Base-by-base conservation (phyloP, 2,329 filamentous ascomycete species). In the Beauveria australis region DNA sequence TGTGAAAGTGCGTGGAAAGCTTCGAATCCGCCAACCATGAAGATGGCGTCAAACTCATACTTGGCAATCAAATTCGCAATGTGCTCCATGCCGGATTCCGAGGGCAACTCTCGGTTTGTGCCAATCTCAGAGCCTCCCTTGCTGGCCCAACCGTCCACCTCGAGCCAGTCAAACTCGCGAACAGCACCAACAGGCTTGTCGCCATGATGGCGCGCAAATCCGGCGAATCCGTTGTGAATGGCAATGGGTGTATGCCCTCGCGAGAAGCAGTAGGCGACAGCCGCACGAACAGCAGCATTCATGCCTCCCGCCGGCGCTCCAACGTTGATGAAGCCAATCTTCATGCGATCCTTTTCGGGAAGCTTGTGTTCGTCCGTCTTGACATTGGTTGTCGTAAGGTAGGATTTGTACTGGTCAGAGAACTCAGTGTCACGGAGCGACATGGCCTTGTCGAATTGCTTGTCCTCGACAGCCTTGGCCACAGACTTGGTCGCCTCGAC, bases 91-190 rank as follows among this genome's bases (percentile, higher is more conserved):
- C 95, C 92, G 1, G 84, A 86, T 69, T 96, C 92, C 22, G 84
- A 85, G 6, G 94, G 94, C 37, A 97, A 84, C 69, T 92, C 92
- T 68, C 94, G 89, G 80, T 99, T 99, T 28, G 93, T 99, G 67
- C 94, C 94, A 69, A 99, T 97, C 73, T 99, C 94, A 2, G 92
- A 97, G 63, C 94, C 94, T 71, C 94, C 94, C 76, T 92, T 93
- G 76, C 92, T 96, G 16, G 93, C 92, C 94, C 94, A 99, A 63
- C 85, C 81, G 72, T 97, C 93, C 5, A 95, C 92, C 71, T 97
- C 94, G 22, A 97, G 83, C 94, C 94, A 99, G 66, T 88, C 80
- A 62, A 97, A 89, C 44, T 89, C 84, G 37, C 92, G 88, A 9
- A 99, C 92, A 2, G 94, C 86, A 44, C 92, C 89, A 0, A 91